These are phyloP conservation scores for Pythium chondricola DNA, from an alignment of 352 stramenopile species.

Conservation along the genomic window DNA sequence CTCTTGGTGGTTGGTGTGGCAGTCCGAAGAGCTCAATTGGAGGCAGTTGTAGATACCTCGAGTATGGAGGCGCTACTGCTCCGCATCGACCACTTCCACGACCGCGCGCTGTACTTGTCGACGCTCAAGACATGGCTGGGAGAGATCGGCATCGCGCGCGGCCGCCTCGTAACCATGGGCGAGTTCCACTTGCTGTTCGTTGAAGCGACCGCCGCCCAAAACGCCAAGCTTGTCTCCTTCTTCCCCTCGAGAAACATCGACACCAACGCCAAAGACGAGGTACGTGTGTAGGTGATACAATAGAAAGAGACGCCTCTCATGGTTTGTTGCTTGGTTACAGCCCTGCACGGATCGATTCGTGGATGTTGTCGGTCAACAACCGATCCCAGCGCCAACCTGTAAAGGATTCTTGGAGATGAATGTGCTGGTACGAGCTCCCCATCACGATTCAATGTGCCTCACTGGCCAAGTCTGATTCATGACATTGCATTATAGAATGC, in stretches of 20 bases:
- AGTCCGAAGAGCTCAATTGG: not conserved
- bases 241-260: constrained; percentile 50
- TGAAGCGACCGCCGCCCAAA: constrained; percentile 30
- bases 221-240: constrained; percentile 33
- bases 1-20: constrained; percentile 17
- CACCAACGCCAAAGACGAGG: constrained; percentile 47
- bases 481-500: constrained; percentile 24
- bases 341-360: constrained; percentile 69
- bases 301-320: not conserved
- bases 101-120: constrained; percentile 51
- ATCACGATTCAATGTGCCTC: not conserved
- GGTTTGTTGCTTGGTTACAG: constrained; percentile 8
- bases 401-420: constrained; percentile 81
- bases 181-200: constrained; percentile 60
- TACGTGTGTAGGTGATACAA: constrained; percentile 6
- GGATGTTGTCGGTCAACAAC: constrained; percentile 55
- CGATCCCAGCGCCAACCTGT: constrained; percentile 28
- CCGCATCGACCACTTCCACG: constrained; percentile 64
- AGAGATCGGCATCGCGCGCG: constrained; percentile 38
- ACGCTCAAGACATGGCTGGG: constrained; percentile 50
- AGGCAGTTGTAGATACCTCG: too few relatives aligned
- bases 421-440: constrained; percentile 39
- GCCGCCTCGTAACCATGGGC: constrained; percentile 58
- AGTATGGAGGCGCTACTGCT: constrained; percentile 55
- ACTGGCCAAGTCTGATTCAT: not conserved